Evolutionary conservation across 441 rosid species (phyloP).

Genomic region (Brassica balearica): DNA sequence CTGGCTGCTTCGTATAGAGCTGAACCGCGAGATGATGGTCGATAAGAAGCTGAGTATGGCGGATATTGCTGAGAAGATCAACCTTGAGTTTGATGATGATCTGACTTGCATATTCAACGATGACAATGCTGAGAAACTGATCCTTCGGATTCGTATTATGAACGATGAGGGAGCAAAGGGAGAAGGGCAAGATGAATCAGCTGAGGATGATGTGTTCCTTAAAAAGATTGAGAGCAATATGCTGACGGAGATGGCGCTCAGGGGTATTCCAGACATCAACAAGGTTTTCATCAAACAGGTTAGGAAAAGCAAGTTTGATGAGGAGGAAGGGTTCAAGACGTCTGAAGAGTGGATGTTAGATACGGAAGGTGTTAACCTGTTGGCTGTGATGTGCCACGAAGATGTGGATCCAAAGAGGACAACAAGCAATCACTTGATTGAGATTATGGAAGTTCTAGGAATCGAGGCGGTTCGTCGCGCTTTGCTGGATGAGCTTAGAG

Average conservation of each 20-base stretch:
- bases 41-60: constrained; percentile 99
- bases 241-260: constrained; percentile 99
- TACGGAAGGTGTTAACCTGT: constrained; percentile 98
- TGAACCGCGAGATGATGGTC: constrained; percentile 99
- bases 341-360: constrained; percentile 98
- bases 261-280: constrained; percentile 97
- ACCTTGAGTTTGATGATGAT: constrained; percentile 93
- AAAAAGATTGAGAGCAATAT: constrained; percentile 98
- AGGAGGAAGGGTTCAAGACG: constrained; percentile 80
- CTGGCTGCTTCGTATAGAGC: constrained; percentile 95
- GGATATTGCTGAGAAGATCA: constrained; percentile 96
- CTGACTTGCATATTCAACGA: constrained; percentile 97
- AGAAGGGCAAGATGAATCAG: constrained; percentile 83
- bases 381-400: constrained; percentile 96
- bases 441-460: constrained; percentile 95
- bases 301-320: constrained; percentile 85
- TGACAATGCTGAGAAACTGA: constrained; percentile 93
- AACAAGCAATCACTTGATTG: constrained; percentile 97
- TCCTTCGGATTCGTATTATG: constrained; percentile 97
- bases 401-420: constrained; percentile 94
- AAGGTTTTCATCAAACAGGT: constrained; percentile 91
- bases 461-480: constrained; percentile 97
- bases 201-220: constrained; percentile 98
- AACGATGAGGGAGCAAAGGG: constrained; percentile 72
- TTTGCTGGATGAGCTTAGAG: constrained; percentile 91